Base-by-base conservation (phyloP, 2,329 filamentous ascomycete genomes). In the Fusarium torulosum region DNA sequence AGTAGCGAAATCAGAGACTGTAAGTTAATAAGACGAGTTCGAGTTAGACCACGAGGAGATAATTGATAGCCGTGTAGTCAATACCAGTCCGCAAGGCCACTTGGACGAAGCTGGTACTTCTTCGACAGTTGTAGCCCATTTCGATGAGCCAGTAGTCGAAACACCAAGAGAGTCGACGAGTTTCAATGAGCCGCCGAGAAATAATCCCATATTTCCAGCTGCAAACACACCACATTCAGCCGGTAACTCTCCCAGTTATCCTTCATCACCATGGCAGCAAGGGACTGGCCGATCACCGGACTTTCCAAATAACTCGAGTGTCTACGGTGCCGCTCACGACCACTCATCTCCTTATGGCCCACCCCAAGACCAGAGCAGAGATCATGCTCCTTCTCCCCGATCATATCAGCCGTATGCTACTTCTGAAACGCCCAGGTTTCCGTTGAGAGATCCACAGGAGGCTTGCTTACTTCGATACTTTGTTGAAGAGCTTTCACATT, bases 401-500 rank as follows among this genome's bases (percentile, higher is more conserved):
- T 31, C 56, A 33, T 43, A 59, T 19, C 50, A 59, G 20, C 29
- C 37, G 11, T 59, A 52, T 53, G 67, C 41, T 31, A 29, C 20
- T 10, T 43, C n/a, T n/a, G 67, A 63, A 42, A 15, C 44, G 2
- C 57, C 40, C 0, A 49, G 25, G 17, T 79, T 79, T 19, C 78
- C 78, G 0, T 52, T 80, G 0, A 59, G 74, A 15, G 72, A 79
- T 53, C 73, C 75, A 2, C 78, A 80, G 7, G 78, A 80, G 47
- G 79, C 79, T 0, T 80, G 78, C 27, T 64, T 80, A 7, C 66
- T 80, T 14, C 68, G 78, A 5, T 80, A 80, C 50, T 80, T 79
- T 58, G 73, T 79, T 11, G 78, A 80, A 27, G 78, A 80, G 45
- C 70, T 80, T 13, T 79, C 79, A 10, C 78, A 78, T 46, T 80